Base-by-base conservation (phyloP, 73 alveolate genomes). In the Paramecium pentaurelia region DNA sequence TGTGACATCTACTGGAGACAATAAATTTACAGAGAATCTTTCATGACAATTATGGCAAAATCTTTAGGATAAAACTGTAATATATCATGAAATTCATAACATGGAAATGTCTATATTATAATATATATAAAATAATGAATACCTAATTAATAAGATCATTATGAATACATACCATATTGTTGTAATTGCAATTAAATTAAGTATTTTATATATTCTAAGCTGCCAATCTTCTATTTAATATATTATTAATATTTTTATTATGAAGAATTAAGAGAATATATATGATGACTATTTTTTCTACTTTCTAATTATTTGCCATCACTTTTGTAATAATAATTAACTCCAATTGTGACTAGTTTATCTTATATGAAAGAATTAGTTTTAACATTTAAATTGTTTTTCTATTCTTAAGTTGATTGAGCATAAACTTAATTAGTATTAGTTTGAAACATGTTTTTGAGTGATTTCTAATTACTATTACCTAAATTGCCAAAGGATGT, bases 11-110 rank as follows among this genome's bases (percentile, higher is more conserved):
- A 80, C 91, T 27, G 91, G 45, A 38, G 77, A 45, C 58, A 80
- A 8, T 44, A 45, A 47, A 49, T 49, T 49, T 11, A 80, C 77
- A 27, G 91, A 27, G 47, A 80, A 80, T 80, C 18, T 80, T 36
- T 80, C 77, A 14, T 27, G 1, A 27, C 59, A 45, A 16, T 80
- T 27, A 6, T 0, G 58, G 58, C 91, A 80, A 22, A 45, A 45
- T 80, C 91, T 45, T 12, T 80, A 28, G 22, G 77, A 45, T 2
- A 77, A 77, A 12, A 32, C 47, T 12, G 59, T 45, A 20, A 80
- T 80, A 20, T 45, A 9, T 80, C 91, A 80, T 80, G 91, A 47
- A 59, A 80, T 44, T 80, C 91, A 47, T 80, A 80, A 49, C 91
- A 80, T 25, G 71, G 77, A 27, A 45, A 80, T 45, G 75, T 54